These are phyloP conservation scores for Solanum chilense DNA, from an alignment of 257 asterid genomes.

Conservation along the genomic window DNA sequence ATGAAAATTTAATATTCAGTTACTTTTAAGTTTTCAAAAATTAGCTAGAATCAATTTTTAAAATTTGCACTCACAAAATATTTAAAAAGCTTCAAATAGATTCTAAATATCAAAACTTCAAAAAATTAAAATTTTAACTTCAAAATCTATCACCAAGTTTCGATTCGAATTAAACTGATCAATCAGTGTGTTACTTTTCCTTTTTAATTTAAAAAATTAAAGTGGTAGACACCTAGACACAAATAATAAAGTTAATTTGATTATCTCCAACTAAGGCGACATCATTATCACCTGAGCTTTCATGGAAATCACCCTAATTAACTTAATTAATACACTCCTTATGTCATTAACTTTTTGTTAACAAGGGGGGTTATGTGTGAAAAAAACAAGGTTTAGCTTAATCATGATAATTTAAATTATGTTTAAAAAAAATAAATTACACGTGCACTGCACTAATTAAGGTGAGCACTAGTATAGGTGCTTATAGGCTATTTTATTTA, in stretches of 20 bases:
- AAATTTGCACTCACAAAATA: not conserved
- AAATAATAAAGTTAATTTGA: not conserved
- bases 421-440: not conserved
- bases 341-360: not conserved
- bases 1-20: not conserved
- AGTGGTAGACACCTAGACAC: not conserved
- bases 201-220: not conserved
- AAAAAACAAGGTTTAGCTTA: slow-evolving; percentile 1
- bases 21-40: not conserved
- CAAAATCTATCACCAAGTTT: not conserved
- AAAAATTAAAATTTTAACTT: not conserved
- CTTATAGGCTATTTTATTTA: not conserved
- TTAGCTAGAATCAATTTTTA: not conserved
- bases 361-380: not conserved
- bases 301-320: not conserved
- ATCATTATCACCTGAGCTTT: not conserved
- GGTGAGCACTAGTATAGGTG: not conserved
- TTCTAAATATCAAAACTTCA: not conserved
- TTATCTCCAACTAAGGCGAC: not conserved
- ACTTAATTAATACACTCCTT: not conserved
- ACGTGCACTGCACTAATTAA: slow-evolving; percentile 10
- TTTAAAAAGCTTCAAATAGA: not conserved
- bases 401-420: slow-evolving; percentile 1
- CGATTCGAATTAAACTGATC: not conserved
- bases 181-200: not conserved